Base-by-base conservation (phyloP, 768 basidiomycete species). In the Cystobasidium tubakii region DNA sequence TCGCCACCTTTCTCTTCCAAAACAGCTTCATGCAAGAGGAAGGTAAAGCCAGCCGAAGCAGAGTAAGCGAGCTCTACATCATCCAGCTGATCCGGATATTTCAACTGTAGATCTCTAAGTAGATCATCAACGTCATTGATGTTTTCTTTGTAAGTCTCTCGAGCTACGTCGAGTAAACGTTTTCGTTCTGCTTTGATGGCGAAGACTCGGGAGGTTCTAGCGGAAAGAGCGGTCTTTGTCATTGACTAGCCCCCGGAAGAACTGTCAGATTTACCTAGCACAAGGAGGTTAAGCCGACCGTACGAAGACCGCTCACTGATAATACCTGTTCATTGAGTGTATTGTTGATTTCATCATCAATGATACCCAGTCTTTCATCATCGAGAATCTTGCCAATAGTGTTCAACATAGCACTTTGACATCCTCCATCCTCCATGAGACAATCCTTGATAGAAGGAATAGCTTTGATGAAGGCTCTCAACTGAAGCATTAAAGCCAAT, bases 121-220 rank as follows among this genome's bases (percentile, higher is more conserved):
- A 92, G 83, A 66, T 88, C 85, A 75, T 88, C 87, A 66, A 96
- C 91, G 78, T 99, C 95, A 19, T 87, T 86, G 54, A 95, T 85
- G 76, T 95, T 95, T 81, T 99, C 94, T 77, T 89, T 91, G 83
- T 89, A 97, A 0, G 94, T 94, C 80, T 92, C 92, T 1, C 96
- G 86, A 1, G 95, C 96, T 7, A 98, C 92, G 76, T 98, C 95
- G 34, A 99, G 87, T 12, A 95, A 84, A 33, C 87, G 86, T 33
- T 76, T 77, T 53, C 54, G 29, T n/a, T 75, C 53, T 13, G 77
- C 77, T 80, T 87, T 90, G 73, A 97, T 89, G 1, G 94, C 94
- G 81, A 92, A 99, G 27, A 97, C 88, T 65, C 88, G 86, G 6
- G 89, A 86, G 78, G 90, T 92, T 25, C 90, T 85, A 0, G 88